A percentile compares a stretch with the other conserved stretches of the same genome.
phyloP scores from a whole-genome alignment of 2,329 filamentous ascomycete genomes.

The Cercospora sesami region DNA sequence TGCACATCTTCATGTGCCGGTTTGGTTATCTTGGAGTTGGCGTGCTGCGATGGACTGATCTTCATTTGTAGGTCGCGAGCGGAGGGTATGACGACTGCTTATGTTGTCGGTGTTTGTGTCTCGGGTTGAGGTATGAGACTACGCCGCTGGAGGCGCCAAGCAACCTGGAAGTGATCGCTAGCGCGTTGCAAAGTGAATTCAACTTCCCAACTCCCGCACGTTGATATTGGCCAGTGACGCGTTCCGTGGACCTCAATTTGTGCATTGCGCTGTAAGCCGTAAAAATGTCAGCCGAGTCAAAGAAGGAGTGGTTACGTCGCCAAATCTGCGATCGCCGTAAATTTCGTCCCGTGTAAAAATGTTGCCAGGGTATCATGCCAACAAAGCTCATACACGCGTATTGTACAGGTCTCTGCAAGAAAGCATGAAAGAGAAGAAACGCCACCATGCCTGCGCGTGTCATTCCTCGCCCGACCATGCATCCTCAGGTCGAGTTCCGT shows the following conservation, averaged over 20 bases:
- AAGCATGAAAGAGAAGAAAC: not conserved
- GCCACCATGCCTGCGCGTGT: conserved; percentile 5
- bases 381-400: conserved; percentile 12
- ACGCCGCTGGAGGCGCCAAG: not conserved
- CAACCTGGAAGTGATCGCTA: not conserved
- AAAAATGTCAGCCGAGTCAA: not conserved
- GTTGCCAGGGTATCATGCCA: conserved; percentile 12
- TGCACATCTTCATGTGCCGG: not conserved
- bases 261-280: not conserved
- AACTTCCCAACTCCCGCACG: not conserved
- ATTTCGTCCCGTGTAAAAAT: not conserved
- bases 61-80: not conserved
- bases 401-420: conserved; percentile 9
- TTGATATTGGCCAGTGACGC: not conserved
- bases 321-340: not conserved
- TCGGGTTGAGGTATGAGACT: not conserved
- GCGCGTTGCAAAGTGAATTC: not conserved
- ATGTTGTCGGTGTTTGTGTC: not conserved
- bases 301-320: not conserved
- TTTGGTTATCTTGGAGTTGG: not conserved
- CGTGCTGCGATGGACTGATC: not conserved
- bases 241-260: not conserved
- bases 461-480: not conserved
- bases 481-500: conserved; percentile 15
- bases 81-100: not conserved